Base-by-base conservation (phyloP, 2,329 filamentous ascomycete genomes). In the Microdochium paspali region DNA sequence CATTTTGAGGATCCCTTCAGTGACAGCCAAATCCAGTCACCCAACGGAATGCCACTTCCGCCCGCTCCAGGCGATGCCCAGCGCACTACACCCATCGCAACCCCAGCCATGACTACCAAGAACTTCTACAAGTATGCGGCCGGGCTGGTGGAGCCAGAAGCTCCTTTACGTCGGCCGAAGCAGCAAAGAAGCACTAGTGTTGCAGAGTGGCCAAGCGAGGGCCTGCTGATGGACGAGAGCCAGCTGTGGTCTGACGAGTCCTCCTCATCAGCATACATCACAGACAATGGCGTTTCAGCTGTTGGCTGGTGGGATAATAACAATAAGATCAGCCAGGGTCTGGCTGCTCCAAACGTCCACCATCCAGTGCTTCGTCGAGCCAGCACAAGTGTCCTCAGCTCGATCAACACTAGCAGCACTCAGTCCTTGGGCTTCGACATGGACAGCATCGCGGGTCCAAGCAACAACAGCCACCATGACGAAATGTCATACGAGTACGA, bases 401-500 rank as follows among this genome's bases (percentile, higher is more conserved):
- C 42, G 7, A 44, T 44, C 21, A 44, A 44, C 42, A 44, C 23
- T 20, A 44, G 20, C 42, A 44, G 42, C 42, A 44, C 65, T 20
- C 35, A 40, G 35, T 40, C 35, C 23, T 21, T 40, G 18, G 35
- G 35, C 12, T 40, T 21, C 35, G 18, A 40, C 18, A 21, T 40
- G 12, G 35, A 40, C 6, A 40, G 35, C 18, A 12, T 20, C 23
- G 35, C 35, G 18, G 35, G 35, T 52, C 53, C 71, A 12, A 58
- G 63, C 46, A 65, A 70, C 57, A 67, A 71, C 48, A 59, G 58
- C 13, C 67, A 70, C 39, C 68, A 70, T 20, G 55, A 58, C 9
- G 66, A 68, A 20, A 56, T 72, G 35, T 56, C 65, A 0, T 72
- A 70, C 48, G 67, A 71, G 42, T 70, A 68, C 50, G 47, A 52